Conservation (phyloP, 1,284 basidiomycete species). For the Gastroboletus turbinatus region DNA sequence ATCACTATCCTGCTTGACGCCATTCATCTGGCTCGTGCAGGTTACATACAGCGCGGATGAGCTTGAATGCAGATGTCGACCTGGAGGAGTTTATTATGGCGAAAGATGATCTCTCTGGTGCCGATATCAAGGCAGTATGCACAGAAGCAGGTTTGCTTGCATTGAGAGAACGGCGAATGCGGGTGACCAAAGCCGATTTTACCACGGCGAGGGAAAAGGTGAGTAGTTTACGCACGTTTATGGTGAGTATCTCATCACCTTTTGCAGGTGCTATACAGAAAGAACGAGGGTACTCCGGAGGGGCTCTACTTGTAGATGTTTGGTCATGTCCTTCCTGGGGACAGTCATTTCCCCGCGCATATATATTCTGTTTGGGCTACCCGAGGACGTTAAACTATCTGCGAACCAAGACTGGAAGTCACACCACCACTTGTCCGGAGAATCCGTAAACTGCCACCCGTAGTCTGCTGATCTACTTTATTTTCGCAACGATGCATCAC, state of each 20-base stretch:
- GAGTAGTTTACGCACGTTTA: slow-evolving; percentile 19
- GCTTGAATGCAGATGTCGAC: slow-evolving; percentile 87
- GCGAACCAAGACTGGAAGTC: neutral
- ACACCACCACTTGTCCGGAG: neutral
- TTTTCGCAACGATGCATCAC: neutral
- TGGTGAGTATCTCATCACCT: slow-evolving; percentile 11
- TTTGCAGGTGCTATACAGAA: slow-evolving; percentile 79
- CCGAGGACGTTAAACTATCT: neutral
- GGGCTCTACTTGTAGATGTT: slow-evolving; percentile 68
- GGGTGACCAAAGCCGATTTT: slow-evolving; percentile 92
- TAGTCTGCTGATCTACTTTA: neutral
- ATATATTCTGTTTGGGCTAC: neutral
- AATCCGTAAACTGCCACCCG: neutral
- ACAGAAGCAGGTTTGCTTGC: slow-evolving; percentile 97
- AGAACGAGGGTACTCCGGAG: slow-evolving; percentile 91
- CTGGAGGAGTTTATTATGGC: slow-evolving; percentile 95
- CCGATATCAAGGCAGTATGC: slow-evolving; percentile 97
- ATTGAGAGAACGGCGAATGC: slow-evolving; percentile 92
- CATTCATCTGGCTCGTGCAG: slow-evolving; percentile 37
- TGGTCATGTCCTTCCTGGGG: slow-evolving; percentile 3
- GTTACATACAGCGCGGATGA: slow-evolving; percentile 97
- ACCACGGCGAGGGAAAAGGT: slow-evolving; percentile 88
- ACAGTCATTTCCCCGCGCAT: neutral
- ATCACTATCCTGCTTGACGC: neutral
- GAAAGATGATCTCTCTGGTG: slow-evolving; percentile 96